A percentile compares a stretch with the other conserved stretches of the same genome.
Evolutionary conservation across 768 basidiomycete genomes (phyloP).

Genomic region (Lepiota subincarnata): DNA sequence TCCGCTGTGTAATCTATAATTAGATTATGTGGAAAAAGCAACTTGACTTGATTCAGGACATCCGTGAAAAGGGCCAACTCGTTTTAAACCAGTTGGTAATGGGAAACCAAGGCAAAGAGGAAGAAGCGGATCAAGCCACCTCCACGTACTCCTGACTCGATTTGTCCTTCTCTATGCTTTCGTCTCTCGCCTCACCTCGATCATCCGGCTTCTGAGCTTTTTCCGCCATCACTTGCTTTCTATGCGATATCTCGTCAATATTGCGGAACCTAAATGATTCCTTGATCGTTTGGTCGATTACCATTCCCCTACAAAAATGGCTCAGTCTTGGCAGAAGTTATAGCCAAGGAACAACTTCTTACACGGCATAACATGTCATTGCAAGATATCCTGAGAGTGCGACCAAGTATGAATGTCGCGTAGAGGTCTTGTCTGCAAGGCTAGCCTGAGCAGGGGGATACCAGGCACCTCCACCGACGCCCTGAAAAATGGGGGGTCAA

Average conservation of each 20-base stretch:
- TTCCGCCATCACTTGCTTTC: conserved; percentile 1
- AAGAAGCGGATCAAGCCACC: conserved; percentile 12
- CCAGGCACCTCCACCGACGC: conserved; percentile 67
- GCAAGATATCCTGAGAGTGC: conserved; percentile 55
- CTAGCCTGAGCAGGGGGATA: conserved; percentile 59
- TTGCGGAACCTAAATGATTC: conserved; percentile 48
- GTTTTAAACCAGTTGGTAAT: neutral
- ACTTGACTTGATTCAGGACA: conserved; percentile 3
- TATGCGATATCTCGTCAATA: conserved; percentile 33
- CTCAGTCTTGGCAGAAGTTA: conserved; percentile 1
- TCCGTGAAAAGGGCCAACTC: neutral
- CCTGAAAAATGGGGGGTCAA: conserved; percentile 18
- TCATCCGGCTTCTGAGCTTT: conserved; percentile 12
- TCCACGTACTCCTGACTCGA: conserved; percentile 13
- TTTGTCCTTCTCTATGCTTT: conserved; percentile 12
- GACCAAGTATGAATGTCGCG: conserved; percentile 55
- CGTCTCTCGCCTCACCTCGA: neutral
- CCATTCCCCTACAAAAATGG: conserved; percentile 40
- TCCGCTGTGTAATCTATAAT: conserved; percentile 53
- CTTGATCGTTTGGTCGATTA: conserved; percentile 45
- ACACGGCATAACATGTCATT: conserved; percentile 57
- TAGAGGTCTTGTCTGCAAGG: conserved; percentile 45
- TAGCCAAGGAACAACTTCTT: conserved; percentile 21
- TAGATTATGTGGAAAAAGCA: conserved; percentile 11
- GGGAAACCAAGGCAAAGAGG: neutral